Percentiles rank a stretch among this genome's conserved stretches.
These are phyloP conservation scores for Russula compacta DNA, from an alignment of 768 basidiomycete genomes.

Conservation along the genomic window DNA sequence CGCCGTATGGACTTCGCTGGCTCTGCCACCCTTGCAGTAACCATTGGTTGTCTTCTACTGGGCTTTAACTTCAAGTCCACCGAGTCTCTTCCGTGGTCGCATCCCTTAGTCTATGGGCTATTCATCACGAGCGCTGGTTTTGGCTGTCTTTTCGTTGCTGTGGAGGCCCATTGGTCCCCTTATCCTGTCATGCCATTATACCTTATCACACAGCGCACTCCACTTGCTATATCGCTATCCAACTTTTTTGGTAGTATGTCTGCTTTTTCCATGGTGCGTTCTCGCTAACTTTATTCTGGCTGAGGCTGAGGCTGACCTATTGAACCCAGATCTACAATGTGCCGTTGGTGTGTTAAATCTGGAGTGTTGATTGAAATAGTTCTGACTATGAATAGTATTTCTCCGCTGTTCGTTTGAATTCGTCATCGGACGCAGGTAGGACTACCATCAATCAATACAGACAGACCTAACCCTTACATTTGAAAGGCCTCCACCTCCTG, in stretches of 20 bases:
- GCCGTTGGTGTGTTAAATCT: constrained; percentile 50
- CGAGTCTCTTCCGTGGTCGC: constrained; percentile 68
- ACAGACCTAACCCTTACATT: background rate
- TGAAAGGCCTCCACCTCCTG: constrained; percentile 71
- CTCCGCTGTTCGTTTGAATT: constrained; percentile 63
- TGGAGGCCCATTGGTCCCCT: constrained; percentile 68
- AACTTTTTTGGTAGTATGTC: constrained; percentile 73
- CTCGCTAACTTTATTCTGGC: constrained; percentile 16
- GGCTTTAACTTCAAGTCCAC: constrained; percentile 72
- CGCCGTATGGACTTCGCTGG: constrained; percentile 80
- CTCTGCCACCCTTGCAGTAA: constrained; percentile 65
- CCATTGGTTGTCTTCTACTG: constrained; percentile 62
- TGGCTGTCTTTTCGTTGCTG: constrained; percentile 54
- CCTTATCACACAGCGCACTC: constrained; percentile 68
- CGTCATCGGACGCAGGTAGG: constrained; percentile 61
- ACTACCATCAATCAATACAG: background rate
- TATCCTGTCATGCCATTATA: constrained; percentile 89
- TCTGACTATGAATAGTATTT: constrained; percentile 50
- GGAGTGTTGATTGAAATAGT: constrained; percentile 10
- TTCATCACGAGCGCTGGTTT: constrained; percentile 49
- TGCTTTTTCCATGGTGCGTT: constrained; percentile 67
- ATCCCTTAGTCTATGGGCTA: constrained; percentile 63
- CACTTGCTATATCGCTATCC: constrained; percentile 67
- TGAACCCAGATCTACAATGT: constrained; percentile 67
- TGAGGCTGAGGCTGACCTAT: constrained; percentile 13